These are phyloP conservation scores for Calonectria multiphialidica DNA, from an alignment of 2,329 filamentous ascomycete genomes.

Conservation along the genomic window DNA sequence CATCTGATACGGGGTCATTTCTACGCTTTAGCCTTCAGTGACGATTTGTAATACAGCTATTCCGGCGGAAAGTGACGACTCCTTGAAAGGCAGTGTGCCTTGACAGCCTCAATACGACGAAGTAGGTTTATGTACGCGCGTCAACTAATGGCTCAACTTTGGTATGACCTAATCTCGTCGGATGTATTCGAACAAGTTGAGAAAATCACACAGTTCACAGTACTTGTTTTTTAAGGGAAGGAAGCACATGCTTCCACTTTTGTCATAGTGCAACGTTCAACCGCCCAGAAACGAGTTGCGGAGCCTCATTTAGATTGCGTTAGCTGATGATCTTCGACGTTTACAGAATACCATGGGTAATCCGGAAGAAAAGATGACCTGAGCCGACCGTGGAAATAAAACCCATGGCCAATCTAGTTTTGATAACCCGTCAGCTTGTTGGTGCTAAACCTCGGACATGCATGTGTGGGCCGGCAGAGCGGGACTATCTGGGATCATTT, in stretches of 20 bases:
- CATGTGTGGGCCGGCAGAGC: conserved; percentile 17
- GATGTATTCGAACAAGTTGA: neutral
- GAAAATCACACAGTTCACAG: neutral
- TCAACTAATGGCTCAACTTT: neutral
- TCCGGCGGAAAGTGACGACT: too few species aligned
- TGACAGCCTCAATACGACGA: too few species aligned
- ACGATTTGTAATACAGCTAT: too few species aligned
- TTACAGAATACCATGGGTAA: neutral
- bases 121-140: neutral
- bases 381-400: neutral
- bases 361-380: conserved; percentile 5
- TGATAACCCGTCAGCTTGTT: conserved; percentile 5
- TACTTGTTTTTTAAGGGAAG: too few species aligned
- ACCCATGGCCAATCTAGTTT: neutral
- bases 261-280: too few species aligned
- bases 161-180: neutral
- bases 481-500: conserved; percentile 4
- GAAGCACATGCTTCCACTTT: neutral
- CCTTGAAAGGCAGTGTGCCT: too few species aligned
- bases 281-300: neutral
- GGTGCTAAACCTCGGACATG: conserved; percentile 6
- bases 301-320: neutral
- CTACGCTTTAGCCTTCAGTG: too few species aligned
- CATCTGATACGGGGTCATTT: too few species aligned
- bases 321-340: conserved; percentile 8